Conservation (phyloP, 1,284 basidiomycete species). For the Dichomitus squalens region DNA sequence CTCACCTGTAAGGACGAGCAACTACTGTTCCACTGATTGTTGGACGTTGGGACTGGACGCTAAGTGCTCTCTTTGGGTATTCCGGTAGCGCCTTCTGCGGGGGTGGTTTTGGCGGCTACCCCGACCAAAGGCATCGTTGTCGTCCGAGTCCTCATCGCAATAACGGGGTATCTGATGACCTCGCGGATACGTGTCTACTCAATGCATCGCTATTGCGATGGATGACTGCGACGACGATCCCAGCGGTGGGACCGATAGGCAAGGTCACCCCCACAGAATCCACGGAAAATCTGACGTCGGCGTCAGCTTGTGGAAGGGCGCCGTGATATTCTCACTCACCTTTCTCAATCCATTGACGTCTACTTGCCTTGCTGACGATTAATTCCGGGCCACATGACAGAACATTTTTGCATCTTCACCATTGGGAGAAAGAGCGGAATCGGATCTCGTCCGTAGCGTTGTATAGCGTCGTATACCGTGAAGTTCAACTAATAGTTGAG, state of each 20-base stretch:
- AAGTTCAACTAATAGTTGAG: too few species aligned
- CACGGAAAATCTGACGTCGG: not conserved
- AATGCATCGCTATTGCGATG: slow-evolving; percentile 62
- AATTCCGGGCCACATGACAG: too few species aligned
- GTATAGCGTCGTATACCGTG: too few species aligned
- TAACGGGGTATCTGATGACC: slow-evolving; percentile 32
- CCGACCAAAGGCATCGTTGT: slow-evolving; percentile 42
- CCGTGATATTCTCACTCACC: not conserved
- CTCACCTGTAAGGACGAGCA: not conserved
- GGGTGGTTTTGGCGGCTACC: slow-evolving; percentile 1
- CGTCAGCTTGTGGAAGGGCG: not conserved
- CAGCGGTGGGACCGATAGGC: slow-evolving; percentile 16
- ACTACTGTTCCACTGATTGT: not conserved
- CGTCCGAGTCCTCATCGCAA: slow-evolving; percentile 38
- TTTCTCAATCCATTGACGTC: too few species aligned
- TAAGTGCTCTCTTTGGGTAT: not conserved
- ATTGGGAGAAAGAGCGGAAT: too few species aligned
- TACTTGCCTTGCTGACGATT: too few species aligned
- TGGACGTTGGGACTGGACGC: not conserved
- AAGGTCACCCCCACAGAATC: slow-evolving; percentile 8
- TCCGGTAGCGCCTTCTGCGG: not conserved
- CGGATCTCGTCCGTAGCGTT: too few species aligned
- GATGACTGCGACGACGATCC: slow-evolving; percentile 67
- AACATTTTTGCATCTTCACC: too few species aligned
- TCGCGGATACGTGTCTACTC: slow-evolving; percentile 31